Conservation (phyloP, 2,329 filamentous ascomycete genomes). For the Ophiostoma tasmaniense region DNA sequence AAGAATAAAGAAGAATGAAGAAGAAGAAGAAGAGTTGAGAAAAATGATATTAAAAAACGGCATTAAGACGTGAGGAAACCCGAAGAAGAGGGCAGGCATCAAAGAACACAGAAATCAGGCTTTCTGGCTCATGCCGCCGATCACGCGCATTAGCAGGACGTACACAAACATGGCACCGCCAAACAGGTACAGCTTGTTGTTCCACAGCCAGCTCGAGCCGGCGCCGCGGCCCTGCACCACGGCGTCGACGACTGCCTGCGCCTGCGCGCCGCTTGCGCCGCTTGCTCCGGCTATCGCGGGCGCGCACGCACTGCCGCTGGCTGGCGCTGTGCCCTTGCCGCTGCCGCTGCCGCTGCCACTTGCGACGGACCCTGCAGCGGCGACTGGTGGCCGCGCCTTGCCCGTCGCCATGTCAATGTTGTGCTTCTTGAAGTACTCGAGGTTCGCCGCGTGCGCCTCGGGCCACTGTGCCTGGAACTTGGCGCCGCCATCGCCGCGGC, state of each 20-base stretch:
- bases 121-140: conserved; percentile 37
- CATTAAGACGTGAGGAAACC: background rate
- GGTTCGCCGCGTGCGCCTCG: conserved; percentile 81
- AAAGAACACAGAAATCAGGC: background rate
- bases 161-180: conserved; percentile 69
- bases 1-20: background rate
- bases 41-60: background rate
- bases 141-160: conserved; percentile 67
- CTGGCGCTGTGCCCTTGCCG: background rate
- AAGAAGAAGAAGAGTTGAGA: no score
- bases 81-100: background rate
- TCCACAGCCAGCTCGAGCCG: conserved; percentile 71
- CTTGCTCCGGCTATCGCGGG: conserved; percentile 34
- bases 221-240: conserved; percentile 68
- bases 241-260: conserved; percentile 67
- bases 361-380: background rate
- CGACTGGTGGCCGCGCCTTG: conserved; percentile 22
- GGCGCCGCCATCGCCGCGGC: conserved; percentile 72
- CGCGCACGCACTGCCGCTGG: background rate
- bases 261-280: conserved; percentile 46
- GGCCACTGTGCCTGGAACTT: conserved; percentile 89
- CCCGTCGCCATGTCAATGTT: conserved; percentile 73
- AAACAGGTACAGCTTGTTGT: conserved; percentile 68
- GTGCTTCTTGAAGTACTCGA: conserved; percentile 80
- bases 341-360: no score